Base-by-base conservation (phyloP, 140 eudicot species). In the Flaveria floridana region DNA sequence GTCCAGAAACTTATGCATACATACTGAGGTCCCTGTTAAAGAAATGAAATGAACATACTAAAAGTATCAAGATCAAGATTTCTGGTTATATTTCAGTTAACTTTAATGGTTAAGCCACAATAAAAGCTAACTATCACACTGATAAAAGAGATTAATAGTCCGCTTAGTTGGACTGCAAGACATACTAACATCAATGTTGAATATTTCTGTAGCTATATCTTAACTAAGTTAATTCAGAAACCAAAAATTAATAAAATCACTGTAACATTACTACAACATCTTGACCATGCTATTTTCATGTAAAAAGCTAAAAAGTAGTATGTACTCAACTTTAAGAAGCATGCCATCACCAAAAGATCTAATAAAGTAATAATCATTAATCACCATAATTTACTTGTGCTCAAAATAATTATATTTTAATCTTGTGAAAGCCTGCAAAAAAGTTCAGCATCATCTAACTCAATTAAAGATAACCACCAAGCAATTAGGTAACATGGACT, bases 1-100 rank as follows among this genome's bases (percentile, higher is more conserved):
- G 99, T 90, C 82, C 87, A 88, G 82, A 94, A 94, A 62, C 76
- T 94, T 67, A 93, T 94, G 86, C 99, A 94, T 48, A 94, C 97
- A 81, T 94, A 94, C 73, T 93, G 98, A 13, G 97, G 96, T 55
- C 97, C 97, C 97, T 91, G 87, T 68, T 58, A 59, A 77, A 44
- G 26, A 82, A 81, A 81, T 39, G 6, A 44, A 64, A 47, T 15
- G 47, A 81, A 81, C 41, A 21, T 58, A 47, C 64, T 18, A 42
- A 47, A 34, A 16, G 57, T 50, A 44, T 66, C 44, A 56, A 47
- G 16, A 71, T 78, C 58, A 47, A 1, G 74, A 63, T 20, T 57
- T 57, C n/a, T 21, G 78, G 39, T 39, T 70, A 51, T 65, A 52
- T n/a, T 70, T 57, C 26, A 57, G 19, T 47, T 34, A 48, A 61